Conservation (phyloP, 352 stramenopile species). For the Pythium plurisporium region DNA sequence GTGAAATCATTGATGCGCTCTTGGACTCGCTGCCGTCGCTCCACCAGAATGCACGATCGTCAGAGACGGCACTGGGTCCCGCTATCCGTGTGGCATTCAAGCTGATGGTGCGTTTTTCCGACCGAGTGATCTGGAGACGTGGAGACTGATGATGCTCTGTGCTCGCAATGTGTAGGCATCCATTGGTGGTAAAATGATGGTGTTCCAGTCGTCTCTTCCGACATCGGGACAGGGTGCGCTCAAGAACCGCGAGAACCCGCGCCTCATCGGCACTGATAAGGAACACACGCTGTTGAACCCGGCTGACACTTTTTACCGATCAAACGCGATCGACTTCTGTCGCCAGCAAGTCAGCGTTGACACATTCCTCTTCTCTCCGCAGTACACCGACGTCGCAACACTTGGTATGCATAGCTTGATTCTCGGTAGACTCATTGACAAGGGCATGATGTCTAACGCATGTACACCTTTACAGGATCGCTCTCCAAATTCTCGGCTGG, state of each 20-base stretch:
- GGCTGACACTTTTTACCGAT: slow-evolving; percentile 88
- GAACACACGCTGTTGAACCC: slow-evolving; percentile 89
- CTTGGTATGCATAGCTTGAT: slow-evolving; percentile 46
- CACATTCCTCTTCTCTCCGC: slow-evolving; percentile 94
- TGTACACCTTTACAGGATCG: slow-evolving; percentile 37
- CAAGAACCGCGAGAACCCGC: slow-evolving; percentile 81
- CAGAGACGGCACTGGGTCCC: slow-evolving; percentile 77
- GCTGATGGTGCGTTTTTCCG: slow-evolving; percentile 89
- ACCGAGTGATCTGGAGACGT: neutral
- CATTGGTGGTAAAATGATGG: slow-evolving; percentile 85
- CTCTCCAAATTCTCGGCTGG: slow-evolving; percentile 95
- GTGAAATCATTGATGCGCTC: slow-evolving; percentile 92
- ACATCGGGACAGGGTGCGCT: slow-evolving; percentile 71
- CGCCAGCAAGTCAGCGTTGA: slow-evolving; percentile 99
- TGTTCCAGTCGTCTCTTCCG: slow-evolving; percentile 85
- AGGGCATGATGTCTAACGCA: neutral
- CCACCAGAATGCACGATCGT: slow-evolving; percentile 73
- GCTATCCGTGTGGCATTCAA: slow-evolving; percentile 96
- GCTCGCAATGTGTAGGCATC: slow-evolving; percentile 41
- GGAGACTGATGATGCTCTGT: neutral
- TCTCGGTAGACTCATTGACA: neutral
- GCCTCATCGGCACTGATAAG: slow-evolving; percentile 80
- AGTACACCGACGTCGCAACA: slow-evolving; percentile 97
- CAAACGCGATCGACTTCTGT: slow-evolving; percentile 95
- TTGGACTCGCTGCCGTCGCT: slow-evolving; percentile 93